Percentiles rank a stretch among this genome's conserved stretches.
These are phyloP conservation scores for Acanthochlamys bracteata DNA, from an alignment of 106 monocot species.

Conservation along the genomic window DNA sequence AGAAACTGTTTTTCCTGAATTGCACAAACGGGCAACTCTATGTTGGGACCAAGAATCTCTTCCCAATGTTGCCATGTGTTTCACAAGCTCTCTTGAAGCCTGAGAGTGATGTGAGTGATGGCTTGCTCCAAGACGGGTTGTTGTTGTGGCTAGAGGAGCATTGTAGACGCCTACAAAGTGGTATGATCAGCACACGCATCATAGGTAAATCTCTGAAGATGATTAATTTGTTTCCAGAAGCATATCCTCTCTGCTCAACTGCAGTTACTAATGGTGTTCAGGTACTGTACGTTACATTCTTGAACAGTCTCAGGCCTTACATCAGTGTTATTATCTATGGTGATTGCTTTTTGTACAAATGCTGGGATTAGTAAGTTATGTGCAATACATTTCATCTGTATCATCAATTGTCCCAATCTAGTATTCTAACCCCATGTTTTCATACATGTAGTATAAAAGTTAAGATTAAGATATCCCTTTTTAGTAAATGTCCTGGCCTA, in stretches of 20 bases:
- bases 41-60: conserved; percentile 57
- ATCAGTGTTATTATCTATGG: too few relatives aligned
- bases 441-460: too few relatives aligned
- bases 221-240: conserved; percentile 60
- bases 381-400: too few relatives aligned
- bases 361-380: too few relatives aligned
- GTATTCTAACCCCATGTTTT: too few relatives aligned
- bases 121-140: conserved; percentile 47
- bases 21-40: conserved; percentile 62
- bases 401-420: too few relatives aligned
- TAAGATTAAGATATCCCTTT: too few relatives aligned
- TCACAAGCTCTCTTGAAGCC: conserved; percentile 35
- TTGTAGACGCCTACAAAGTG: conserved; percentile 47
- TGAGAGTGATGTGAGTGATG: conserved; percentile 1
- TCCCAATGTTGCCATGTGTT: conserved; percentile 72
- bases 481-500: too few relatives aligned
- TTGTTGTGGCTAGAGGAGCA: conserved; percentile 96
- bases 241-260: conserved; percentile 48
- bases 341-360: too few relatives aligned
- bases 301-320: too few relatives aligned
- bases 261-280: conserved; percentile 90
- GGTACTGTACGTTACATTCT: conserved; percentile 30
- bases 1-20: conserved; percentile 62
- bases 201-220: background rate
- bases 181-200: conserved; percentile 44